Percentiles rank a stretch among this genome's conserved stretches.
phyloP scores from a whole-genome alignment of 148 eudicot genomes.

The Selenicereus undatus region DNA sequence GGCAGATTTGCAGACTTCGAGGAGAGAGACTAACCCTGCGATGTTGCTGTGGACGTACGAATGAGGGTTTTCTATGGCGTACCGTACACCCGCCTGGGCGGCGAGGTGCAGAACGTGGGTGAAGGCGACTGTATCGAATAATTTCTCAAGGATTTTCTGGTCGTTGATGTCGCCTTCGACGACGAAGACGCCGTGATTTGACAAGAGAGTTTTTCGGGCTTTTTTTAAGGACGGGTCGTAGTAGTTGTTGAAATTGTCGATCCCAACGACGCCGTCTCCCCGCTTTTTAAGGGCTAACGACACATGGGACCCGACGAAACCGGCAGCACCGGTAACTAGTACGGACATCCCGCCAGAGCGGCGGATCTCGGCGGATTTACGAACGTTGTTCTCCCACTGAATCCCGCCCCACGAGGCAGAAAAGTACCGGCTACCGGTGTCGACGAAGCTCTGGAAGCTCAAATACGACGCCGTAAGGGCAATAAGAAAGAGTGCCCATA shows the following conservation, averaged over 20 bases:
- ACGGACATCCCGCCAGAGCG: conserved; percentile 55
- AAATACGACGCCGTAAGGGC: conserved; percentile 66
- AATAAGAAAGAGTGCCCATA: conserved; percentile 66
- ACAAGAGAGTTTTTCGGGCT: conserved; percentile 33
- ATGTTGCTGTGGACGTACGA: conserved; percentile 66
- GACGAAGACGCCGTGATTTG: conserved; percentile 31
- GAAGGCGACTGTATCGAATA: conserved; percentile 51
- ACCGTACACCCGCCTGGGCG: conserved; percentile 77
- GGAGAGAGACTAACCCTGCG: conserved; percentile 60
- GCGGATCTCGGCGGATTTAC: conserved; percentile 51
- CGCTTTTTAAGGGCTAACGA: conserved; percentile 56
- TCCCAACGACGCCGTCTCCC: conserved; percentile 83
- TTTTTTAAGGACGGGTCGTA: conserved; percentile 59
- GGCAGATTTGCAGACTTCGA: conserved; percentile 53
- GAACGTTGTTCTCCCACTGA: conserved; percentile 59
- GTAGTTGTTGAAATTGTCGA: conserved; percentile 70
- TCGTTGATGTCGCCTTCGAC: conserved; percentile 69
- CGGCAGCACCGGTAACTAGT: conserved; percentile 74
- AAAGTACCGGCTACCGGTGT: conserved; percentile 47
- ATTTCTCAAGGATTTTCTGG: conserved; percentile 34
- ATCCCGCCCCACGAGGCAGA: conserved; percentile 51
- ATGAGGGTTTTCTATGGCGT: conserved; percentile 71
- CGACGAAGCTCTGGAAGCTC: conserved; percentile 55
- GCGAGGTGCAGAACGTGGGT: conserved; percentile 78
- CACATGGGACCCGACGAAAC: conserved; percentile 76